Conservation (phyloP, 495 filamentous ascomycete species). For the Penicillium bialowiezense region DNA sequence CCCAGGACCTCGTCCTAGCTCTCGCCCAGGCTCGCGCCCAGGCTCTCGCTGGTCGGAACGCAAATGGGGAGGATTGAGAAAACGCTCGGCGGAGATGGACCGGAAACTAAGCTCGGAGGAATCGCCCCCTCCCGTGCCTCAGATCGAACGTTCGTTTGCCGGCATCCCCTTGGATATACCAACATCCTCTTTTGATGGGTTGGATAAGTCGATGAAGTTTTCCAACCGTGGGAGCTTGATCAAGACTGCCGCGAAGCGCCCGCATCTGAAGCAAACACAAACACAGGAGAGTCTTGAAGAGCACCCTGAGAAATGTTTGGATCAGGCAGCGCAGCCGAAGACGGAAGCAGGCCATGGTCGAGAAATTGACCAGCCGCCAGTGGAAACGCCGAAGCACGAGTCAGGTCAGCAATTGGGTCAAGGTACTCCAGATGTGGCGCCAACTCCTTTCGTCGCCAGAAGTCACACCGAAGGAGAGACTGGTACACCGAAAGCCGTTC, state of each 20-base stretch:
- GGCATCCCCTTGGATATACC: conserved; percentile 58
- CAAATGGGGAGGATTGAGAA: conserved; percentile 39
- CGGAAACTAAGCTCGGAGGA: conserved; percentile 23
- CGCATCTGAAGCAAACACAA: conserved; percentile 4
- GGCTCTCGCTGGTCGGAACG: conserved; percentile 46
- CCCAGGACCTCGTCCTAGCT: conserved; percentile 31
- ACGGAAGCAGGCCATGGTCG: background rate
- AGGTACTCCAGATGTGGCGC: background rate
- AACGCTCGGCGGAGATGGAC: conserved; percentile 37
- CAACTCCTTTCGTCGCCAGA: conserved; percentile 1
- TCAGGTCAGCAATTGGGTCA: conserved; percentile 7
- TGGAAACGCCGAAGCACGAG: background rate
- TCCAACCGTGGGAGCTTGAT: conserved; percentile 54
- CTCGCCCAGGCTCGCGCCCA: conserved; percentile 32
- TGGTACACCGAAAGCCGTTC: conserved; percentile 34
- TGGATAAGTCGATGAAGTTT: conserved; percentile 55
- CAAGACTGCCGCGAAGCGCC: conserved; percentile 23
- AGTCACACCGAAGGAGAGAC: conserved; percentile 14
- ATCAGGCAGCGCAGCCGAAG: conserved; percentile 2
- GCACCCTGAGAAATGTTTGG: conserved; percentile 14
- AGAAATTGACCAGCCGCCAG: background rate
- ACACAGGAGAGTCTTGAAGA: conserved; percentile 5
- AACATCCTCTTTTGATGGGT: conserved; percentile 47
- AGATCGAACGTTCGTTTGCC: conserved; percentile 43
- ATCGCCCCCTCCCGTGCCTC: conserved; percentile 33